A percentile compares a stretch with the other conserved stretches of the same genome.
phyloP scores from a whole-genome alignment of 805 yeast species.

The Pichia cephalocereana region DNA sequence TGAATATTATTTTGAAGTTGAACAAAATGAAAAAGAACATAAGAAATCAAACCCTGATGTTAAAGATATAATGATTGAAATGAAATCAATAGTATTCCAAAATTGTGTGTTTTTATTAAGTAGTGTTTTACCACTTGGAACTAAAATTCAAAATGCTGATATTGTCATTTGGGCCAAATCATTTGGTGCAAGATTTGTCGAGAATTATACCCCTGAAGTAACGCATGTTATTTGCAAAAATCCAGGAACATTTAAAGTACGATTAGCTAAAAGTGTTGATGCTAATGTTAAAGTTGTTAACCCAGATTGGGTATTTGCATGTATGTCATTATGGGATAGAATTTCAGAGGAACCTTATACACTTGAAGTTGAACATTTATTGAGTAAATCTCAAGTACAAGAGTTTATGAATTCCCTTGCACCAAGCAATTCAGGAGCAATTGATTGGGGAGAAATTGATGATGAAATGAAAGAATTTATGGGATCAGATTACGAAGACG shows the following conservation, averaged over 20 bases:
- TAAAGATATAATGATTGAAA: conserved; percentile 58
- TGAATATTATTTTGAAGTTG: conserved; percentile 50
- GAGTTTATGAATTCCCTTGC: conserved; percentile 30
- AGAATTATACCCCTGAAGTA: conserved; percentile 60
- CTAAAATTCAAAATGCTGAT: conserved; percentile 63
- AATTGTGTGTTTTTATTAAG: conserved; percentile 71
- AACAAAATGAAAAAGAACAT: conserved; percentile 12
- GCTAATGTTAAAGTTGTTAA: conserved; percentile 67
- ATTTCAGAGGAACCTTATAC: conserved; percentile 54
- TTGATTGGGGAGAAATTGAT: conserved; percentile 46
- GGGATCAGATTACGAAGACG: conserved; percentile 37
- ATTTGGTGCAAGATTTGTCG: conserved; percentile 80
- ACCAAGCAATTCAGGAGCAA: conserved; percentile 33
- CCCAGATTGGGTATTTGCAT: conserved; percentile 87
- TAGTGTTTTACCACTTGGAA: conserved; percentile 84
- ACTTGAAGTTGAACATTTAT: conserved; percentile 40
- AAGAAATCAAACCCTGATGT: conserved; percentile 42
- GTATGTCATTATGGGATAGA: conserved; percentile 70
- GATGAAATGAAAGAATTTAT: conserved; percentile 47
- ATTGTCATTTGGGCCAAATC: conserved; percentile 88
- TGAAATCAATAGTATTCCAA: conserved; percentile 60
- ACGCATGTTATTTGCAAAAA: conserved; percentile 85
- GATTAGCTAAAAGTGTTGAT: conserved; percentile 59
- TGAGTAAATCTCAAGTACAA: conserved; percentile 37
- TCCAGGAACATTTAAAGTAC: conserved; percentile 75